Evolutionary conservation across 768 basidiomycete species (phyloP), one percentile per base, ranked within the genome.

Genomic region (Lyophyllum decastes): DNA sequence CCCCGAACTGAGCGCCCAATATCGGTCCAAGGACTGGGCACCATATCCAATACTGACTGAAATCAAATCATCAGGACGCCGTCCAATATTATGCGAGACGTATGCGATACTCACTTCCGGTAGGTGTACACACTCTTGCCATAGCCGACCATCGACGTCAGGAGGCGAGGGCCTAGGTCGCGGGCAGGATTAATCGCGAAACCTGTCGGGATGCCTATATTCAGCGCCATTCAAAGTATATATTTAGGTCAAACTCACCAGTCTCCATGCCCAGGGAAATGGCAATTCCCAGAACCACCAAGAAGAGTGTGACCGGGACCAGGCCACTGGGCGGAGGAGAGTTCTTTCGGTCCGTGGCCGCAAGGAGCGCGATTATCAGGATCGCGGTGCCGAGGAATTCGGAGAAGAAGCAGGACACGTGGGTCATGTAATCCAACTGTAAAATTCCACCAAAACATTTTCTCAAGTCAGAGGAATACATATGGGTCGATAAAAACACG

Each of bases 1-100:
- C 72, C 12, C 81, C 89, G 22, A 70, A 67, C 61, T 85, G 79
- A 54, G 80, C 87, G 26, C 89, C 88, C 17, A 82, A 52, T 58
- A 88, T 76, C 7, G 88, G 82, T 1, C 75, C 87, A 12, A 88
- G 68, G 21, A 88, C 64, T 16, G 86, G 83, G 62, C 82, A 84
- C 88, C 88, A 90, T 40, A 91, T 58, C 89, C 88, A 90, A 65
- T 89, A 90, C 65, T 90, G 87, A 61, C 78, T 82, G 52, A 63
- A 21, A 9, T 67, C 63, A 66, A n/a, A 12, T 38, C 43, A 54
- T 26, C 21, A 49, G n/a, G n/a, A n/a, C n/a, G n/a, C n/a, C n/a
- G 34, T 10, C 16, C 22, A 14, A n/a, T 19, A 19, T 55, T 14
- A 19, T 14, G 22, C 35, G 16, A 19, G 27, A 46, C 27, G 43